Evolutionary conservation across 2,329 filamentous ascomycete genomes (phyloP), one percentile per base, ranked within the genome.

Genomic region (Cladobotryum protrusum): DNA sequence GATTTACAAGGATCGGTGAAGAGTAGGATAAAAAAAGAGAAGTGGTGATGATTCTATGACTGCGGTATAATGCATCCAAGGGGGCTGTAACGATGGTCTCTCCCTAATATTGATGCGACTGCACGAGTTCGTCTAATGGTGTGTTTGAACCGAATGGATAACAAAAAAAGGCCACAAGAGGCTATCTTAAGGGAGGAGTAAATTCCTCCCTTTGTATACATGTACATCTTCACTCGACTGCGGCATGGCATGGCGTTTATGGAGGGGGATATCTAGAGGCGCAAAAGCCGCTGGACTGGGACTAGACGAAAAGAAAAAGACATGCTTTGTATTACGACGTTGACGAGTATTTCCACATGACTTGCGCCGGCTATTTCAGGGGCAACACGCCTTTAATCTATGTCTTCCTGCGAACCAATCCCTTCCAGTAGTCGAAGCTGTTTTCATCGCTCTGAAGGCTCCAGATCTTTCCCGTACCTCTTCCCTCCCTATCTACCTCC

Each of bases 391-490:
- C 19, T 6, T 24, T 32, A 24, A 4, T 20, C 54, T 64, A 90
- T 2, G 83, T 67, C 74, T 95, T 97, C 61, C 85, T 80, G 72
- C 82, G 89, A 17, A 99, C 73, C 60, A 99, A 63, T 0, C 93
- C 93, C 63, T 81, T 88, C 72, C 96, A 95, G 67, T 96, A 99
- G 69, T 99, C 93, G 72, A 99, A 99, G 67, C 91, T 96, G 63
- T 99, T 99, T 65, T 91, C 89, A 67, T 99, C 93, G 66, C 90
- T 96, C 73, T 96, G 91, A 69, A 99, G 69, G 59, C 86, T 82
- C 79, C 87, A 92, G 45, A 86, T 74, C 68, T 79, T 87, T 0
- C 92, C 91, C 0, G 88, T 96, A 2, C 77, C 73, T 47, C 83
- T 74, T 55, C 89, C 89, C 52, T 86, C 79, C 65, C 75, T 79